Percentiles rank a stretch among this genome's conserved stretches.
Conservation (phyloP, 176 grass and related monocot species). For the Triticum urartu region DNA sequence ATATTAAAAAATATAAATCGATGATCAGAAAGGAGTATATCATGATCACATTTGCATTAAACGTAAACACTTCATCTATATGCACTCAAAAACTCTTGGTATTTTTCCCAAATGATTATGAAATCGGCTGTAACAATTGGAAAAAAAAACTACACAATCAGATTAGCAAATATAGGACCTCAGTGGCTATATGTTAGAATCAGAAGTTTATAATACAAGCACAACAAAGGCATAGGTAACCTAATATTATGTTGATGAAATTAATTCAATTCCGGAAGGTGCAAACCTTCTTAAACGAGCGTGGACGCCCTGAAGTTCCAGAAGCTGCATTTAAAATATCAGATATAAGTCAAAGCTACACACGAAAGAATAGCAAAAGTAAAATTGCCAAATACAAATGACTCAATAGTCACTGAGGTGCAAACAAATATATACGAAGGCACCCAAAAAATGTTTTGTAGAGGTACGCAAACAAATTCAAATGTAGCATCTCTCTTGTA, state of each 20-base stretch:
- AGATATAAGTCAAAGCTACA: not conserved
- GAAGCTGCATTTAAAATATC: conserved; percentile 60
- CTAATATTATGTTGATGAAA: not conserved
- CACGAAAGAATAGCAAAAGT: not conserved
- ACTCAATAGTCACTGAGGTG: not conserved
- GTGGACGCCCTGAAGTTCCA: conserved; percentile 76
- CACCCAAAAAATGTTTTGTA: not conserved
- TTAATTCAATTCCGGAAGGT: not conserved
- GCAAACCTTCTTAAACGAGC: conserved; percentile 77
- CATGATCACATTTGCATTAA: not conserved
- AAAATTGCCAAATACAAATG: not conserved
- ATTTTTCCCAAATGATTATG: not conserved
- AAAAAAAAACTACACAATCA: not conserved
- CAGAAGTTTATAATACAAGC: conserved; percentile 3
- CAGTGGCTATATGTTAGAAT: not conserved
- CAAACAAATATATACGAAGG: not conserved
- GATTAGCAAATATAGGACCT: not conserved
- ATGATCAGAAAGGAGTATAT: conserved; percentile 18
- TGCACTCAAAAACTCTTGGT: not conserved
- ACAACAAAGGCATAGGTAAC: not conserved
- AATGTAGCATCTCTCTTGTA: conserved; percentile 28
- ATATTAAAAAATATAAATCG: conserved; percentile 19
- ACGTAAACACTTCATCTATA: not conserved
- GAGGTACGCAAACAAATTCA: not conserved
- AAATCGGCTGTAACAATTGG: not conserved